phyloP scores from a whole-genome alignment of 805 yeast species.

The Phaffomyces antillensis region DNA sequence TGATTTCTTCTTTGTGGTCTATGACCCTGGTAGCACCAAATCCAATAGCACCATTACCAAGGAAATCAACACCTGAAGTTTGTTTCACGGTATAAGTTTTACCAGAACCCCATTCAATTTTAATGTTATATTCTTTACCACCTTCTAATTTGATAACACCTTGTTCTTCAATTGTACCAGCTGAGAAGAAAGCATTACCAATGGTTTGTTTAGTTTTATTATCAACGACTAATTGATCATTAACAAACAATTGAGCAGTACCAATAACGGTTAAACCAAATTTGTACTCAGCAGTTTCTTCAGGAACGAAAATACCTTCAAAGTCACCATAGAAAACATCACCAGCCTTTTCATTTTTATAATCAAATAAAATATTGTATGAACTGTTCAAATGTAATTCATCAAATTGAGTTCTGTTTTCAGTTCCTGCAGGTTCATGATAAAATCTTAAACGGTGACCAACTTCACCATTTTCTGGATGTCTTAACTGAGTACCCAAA shows the following conservation, averaged over 20 bases:
- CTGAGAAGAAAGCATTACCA: constrained; percentile 46
- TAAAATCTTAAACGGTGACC: constrained; percentile 24
- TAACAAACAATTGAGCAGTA: constrained; percentile 46
- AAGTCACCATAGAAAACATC: constrained; percentile 37
- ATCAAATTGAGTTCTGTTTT: constrained; percentile 25
- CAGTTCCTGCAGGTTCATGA: constrained; percentile 17
- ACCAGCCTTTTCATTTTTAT: constrained; percentile 18
- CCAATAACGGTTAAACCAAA: constrained; percentile 49
- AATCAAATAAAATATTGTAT: constrained; percentile 25
- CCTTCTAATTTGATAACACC: constrained; percentile 32
- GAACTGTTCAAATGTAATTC: constrained; percentile 17
- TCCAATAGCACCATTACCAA: constrained; percentile 31
- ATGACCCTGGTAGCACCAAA: constrained; percentile 28
- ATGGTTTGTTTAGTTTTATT: constrained; percentile 43
- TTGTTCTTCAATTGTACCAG: constrained; percentile 47
- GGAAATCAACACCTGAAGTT: constrained; percentile 16
- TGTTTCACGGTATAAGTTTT: constrained; percentile 27
- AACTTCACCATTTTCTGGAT: constrained; percentile 18
- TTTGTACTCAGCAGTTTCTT: constrained; percentile 39
- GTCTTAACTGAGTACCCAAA: constrained; percentile 22
- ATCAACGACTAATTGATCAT: constrained; percentile 47
- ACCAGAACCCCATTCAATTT: constrained; percentile 45
- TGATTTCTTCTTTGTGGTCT: constrained; percentile 27
- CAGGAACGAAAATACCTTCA: constrained; percentile 40
- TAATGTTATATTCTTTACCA: constrained; percentile 39